Evolutionary conservation across 805 yeast genomes (phyloP), one percentile per base, ranked within the genome.

Genomic region (Dipodascopsis uninucleata): DNA sequence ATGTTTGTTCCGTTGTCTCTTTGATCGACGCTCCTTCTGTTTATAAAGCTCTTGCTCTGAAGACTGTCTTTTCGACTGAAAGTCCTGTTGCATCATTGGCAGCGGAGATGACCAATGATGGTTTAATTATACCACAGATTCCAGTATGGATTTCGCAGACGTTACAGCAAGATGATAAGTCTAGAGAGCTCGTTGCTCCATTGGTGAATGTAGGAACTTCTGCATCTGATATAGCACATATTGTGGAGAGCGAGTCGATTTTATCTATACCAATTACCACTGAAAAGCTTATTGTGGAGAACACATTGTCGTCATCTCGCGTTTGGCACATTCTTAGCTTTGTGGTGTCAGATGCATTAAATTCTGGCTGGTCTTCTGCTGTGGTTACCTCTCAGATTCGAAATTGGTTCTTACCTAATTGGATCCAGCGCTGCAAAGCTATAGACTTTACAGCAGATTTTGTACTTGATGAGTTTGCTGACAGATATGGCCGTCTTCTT

Each of bases 391-490:
- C 61, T 3, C 72, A 68, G 47, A 51, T 67, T 10, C 59, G 71
- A 12, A 61, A 59, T 28, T 55, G 63, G 56, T 63, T 58, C 35
- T 45, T 69, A 23, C 56, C 64, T 5, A 71, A 69, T 40, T 68
- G 71, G 72, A 61, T 64, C 4, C 55, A 57, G 28, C 60, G 67
- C 28, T 57, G 65, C n/a, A 48, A 60, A 6, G 45, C 58, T 4
- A 44, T 57, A 10, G 70, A 68, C 45, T 68, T 57, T 52, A 66
- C 71, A 9, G 67, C 69, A 20, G 72, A 68, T 42, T 69, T 65
- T 48, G 71, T 61, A 9, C 49, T 58, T 14, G 61, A 60, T 26
- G 72, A 68, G 49, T 69, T 68, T 35, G 41, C 65, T 25, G 61
- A 57, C 25, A 55, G 61, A 22, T 68, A 65, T 43, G 49, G 64